A percentile compares a stretch with the other conserved stretches of the same genome.
These are phyloP conservation scores for Candida manassasensis DNA, from an alignment of 805 yeast species.

Conservation along the genomic window DNA sequence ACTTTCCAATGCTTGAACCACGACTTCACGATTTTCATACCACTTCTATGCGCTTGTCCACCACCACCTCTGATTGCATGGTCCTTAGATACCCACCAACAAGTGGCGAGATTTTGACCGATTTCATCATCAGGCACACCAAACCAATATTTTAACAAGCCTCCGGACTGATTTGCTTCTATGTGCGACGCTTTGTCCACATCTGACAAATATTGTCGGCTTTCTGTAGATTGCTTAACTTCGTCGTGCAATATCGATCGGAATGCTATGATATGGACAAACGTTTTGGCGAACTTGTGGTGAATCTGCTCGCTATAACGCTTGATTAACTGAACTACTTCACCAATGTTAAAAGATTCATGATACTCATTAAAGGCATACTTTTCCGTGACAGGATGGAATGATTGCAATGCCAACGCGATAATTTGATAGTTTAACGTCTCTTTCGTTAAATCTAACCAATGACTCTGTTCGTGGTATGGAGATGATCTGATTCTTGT, in stretches of 20 bases:
- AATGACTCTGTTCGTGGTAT: conserved; percentile 22
- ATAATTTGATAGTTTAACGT: conserved; percentile 17
- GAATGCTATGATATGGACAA: conserved; percentile 30
- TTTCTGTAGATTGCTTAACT: conserved; percentile 18
- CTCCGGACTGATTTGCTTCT: conserved; percentile 4
- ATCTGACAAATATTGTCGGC: conserved; percentile 20
- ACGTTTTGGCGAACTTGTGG: conserved; percentile 11
- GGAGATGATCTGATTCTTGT: conserved; percentile 25
- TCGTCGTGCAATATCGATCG: conserved; percentile 25
- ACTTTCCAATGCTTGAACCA: conserved; percentile 35
- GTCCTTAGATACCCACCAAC: conserved; percentile 28
- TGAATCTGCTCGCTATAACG: conserved; percentile 10
- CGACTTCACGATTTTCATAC: conserved; percentile 22
- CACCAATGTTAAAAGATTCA: conserved; percentile 23
- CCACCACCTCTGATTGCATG: conserved; percentile 33
- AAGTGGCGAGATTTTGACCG: conserved; percentile 36
- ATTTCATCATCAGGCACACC: conserved; percentile 28
- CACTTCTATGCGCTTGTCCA: conserved; percentile 27
- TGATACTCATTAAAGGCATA: conserved; percentile 23
- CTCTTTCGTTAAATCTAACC: conserved; percentile 19
- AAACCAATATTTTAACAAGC: conserved; percentile 22
- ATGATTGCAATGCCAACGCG: conserved; percentile 27
- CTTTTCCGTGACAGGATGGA: conserved; percentile 12
- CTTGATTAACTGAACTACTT: conserved; percentile 14
- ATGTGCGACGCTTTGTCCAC: conserved; percentile 29